phyloP scores from a whole-genome alignment of 345 rosid species.

The Aquilaria sinensis region DNA sequence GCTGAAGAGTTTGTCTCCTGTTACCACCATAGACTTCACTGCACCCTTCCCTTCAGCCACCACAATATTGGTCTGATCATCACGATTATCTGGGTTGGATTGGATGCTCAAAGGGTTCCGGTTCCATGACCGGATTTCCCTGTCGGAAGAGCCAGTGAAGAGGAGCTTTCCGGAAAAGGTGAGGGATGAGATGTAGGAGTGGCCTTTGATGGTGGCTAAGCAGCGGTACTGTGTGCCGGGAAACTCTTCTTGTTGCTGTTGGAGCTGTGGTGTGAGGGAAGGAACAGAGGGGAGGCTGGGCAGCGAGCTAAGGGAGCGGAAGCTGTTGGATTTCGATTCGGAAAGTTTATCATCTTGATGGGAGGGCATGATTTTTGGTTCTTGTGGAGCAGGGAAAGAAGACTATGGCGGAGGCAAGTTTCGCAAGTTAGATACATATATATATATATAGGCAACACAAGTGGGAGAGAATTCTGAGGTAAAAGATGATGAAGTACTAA shows the following conservation, averaged over 20 bases:
- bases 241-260: slow-evolving; percentile 13
- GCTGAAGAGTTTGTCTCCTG: slow-evolving; percentile 67
- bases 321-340: slow-evolving; percentile 11
- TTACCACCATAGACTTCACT: slow-evolving; percentile 67
- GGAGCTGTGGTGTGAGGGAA: slow-evolving; percentile 24
- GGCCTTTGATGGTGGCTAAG: slow-evolving; percentile 57
- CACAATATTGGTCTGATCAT: slow-evolving; percentile 15
- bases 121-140: slow-evolving; percentile 60
- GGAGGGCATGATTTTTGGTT: slow-evolving; percentile 19
- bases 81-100: slow-evolving; percentile 15
- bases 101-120: slow-evolving; percentile 30
- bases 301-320: slow-evolving; percentile 25
- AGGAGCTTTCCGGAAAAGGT: slow-evolving; percentile 56
- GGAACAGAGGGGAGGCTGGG: slow-evolving; percentile 37
- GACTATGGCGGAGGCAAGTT: slow-evolving; percentile 14
- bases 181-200: slow-evolving; percentile 58
- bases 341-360: slow-evolving; percentile 15
- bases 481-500: too few species aligned
- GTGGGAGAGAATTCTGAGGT: too few species aligned
- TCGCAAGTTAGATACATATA: slow-evolving; percentile 16
- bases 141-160: slow-evolving; percentile 59
- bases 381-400: background rate
- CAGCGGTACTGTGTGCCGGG: slow-evolving; percentile 32
- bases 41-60: slow-evolving; percentile 55
- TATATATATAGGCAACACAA: background rate